Conservation (phyloP, 805 yeast species). For the Saccharomycopsis sp. region DNA sequence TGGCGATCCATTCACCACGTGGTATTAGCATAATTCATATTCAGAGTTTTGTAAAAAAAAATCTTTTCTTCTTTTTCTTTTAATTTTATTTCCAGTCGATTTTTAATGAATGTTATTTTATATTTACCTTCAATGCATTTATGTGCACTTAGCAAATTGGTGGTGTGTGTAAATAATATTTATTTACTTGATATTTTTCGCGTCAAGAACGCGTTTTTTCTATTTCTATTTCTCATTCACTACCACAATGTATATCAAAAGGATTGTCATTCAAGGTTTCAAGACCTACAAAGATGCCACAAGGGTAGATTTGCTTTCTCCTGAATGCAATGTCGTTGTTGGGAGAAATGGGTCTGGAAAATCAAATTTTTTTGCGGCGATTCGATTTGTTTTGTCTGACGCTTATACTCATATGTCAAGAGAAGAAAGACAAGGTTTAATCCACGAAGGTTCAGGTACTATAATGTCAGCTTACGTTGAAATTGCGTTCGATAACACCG, state of each 20-base stretch:
- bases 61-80: not conserved
- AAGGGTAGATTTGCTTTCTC: slow-evolving; percentile 66
- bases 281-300: slow-evolving; percentile 87
- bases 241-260: slow-evolving; percentile 17
- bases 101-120: too few species aligned
- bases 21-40: slow-evolving; percentile 22
- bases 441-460: slow-evolving; percentile 86
- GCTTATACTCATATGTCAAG: slow-evolving; percentile 78
- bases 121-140: too few species aligned
- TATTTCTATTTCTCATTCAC: too few species aligned
- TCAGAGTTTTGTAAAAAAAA: too few species aligned
- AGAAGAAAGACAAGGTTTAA: slow-evolving; percentile 79
- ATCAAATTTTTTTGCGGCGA: slow-evolving; percentile 91
- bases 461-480: slow-evolving; percentile 93
- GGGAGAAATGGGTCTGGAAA: slow-evolving; percentile 97
- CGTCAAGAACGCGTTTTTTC: too few species aligned
- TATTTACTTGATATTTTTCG: too few species aligned
- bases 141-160: too few species aligned
- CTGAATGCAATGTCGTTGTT: slow-evolving; percentile 77
- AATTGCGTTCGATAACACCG: slow-evolving; percentile 75
- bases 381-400: slow-evolving; percentile 85
- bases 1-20: slow-evolving; percentile 22
- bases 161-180: too few species aligned
- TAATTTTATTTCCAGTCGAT: not conserved
- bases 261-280: slow-evolving; percentile 80